Conservation (phyloP, 192 early-diverging fungal genomes). For the Gaertneriomyces semiglobifer region DNA sequence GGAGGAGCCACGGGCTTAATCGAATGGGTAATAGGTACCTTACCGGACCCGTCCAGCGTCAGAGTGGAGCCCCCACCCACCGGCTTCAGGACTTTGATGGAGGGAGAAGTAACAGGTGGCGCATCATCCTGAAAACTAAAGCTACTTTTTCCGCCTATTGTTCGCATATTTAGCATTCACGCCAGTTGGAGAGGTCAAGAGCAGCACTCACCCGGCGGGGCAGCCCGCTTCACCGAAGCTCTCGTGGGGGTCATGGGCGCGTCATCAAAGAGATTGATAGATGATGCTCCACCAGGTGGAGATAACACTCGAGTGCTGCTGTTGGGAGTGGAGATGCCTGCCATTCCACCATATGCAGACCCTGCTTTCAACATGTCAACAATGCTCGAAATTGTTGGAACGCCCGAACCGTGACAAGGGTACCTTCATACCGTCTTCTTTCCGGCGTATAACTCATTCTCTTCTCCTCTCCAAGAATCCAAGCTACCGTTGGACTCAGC, state of each 20-base stretch:
- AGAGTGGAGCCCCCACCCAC: not conserved
- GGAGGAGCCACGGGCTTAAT: not conserved
- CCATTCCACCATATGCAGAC: no score
- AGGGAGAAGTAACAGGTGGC: not conserved
- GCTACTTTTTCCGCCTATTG: not conserved
- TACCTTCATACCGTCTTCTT: no score
- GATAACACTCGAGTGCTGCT: not conserved
- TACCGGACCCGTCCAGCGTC: slow-evolving; percentile 1
- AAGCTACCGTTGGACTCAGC: no score
- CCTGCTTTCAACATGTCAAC: no score
- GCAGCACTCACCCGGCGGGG: not conserved
- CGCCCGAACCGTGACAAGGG: no score
- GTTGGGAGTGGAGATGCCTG: no score
- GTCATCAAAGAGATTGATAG: not conserved
- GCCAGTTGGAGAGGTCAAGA: not conserved
- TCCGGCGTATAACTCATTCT: no score
- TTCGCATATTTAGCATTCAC: not conserved
- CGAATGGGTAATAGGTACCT: not conserved
- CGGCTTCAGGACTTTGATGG: not conserved
- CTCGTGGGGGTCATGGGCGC: not conserved
- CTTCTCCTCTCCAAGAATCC: no score
- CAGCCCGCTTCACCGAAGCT: slow-evolving; percentile 4
- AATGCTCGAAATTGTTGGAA: no score
- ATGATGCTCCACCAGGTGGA: not conserved
- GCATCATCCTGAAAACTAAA: not conserved